phyloP scores from a whole-genome alignment of 768 basidiomycete species.

The Asterophora parasitica region DNA sequence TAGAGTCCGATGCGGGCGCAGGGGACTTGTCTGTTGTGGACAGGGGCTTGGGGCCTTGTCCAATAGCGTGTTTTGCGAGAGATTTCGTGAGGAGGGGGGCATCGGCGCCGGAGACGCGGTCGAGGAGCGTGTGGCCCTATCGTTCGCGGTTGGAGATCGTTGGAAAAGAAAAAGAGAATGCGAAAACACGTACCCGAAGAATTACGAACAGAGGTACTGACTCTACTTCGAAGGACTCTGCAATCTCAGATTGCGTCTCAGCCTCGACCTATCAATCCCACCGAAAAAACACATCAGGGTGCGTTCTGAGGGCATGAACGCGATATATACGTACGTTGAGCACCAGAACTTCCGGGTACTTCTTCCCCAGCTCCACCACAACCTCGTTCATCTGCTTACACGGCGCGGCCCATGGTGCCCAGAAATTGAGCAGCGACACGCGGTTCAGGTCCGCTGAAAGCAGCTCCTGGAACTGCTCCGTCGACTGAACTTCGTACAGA shows the following conservation, averaged over 20 bases:
- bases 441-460: slow-evolving; percentile 74
- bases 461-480: slow-evolving; percentile 68
- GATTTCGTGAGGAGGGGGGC: slow-evolving; percentile 56
- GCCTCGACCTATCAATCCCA: slow-evolving; percentile 63
- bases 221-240: slow-evolving; percentile 89
- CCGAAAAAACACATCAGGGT: not conserved
- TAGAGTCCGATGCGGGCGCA: slow-evolving; percentile 23
- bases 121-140: slow-evolving; percentile 87
- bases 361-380: slow-evolving; percentile 65
- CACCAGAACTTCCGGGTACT: slow-evolving; percentile 64
- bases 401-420: slow-evolving; percentile 90
- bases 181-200: slow-evolving; percentile 53
- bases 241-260: slow-evolving; percentile 73
- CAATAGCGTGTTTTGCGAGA: slow-evolving; percentile 53
- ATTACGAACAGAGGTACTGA: slow-evolving; percentile 84
- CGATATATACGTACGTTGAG: slow-evolving; percentile 50
- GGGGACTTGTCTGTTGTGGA: slow-evolving; percentile 46
- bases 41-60: slow-evolving; percentile 34
- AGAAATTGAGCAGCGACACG: slow-evolving; percentile 89
- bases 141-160: not conserved
- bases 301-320: not conserved
- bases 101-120: slow-evolving; percentile 76
- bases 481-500: slow-evolving; percentile 45
- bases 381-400: slow-evolving; percentile 88
- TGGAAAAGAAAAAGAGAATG: not conserved